Evolutionary conservation across 441 rosid genomes (phyloP).

Genomic region (Brassica balearica): DNA sequence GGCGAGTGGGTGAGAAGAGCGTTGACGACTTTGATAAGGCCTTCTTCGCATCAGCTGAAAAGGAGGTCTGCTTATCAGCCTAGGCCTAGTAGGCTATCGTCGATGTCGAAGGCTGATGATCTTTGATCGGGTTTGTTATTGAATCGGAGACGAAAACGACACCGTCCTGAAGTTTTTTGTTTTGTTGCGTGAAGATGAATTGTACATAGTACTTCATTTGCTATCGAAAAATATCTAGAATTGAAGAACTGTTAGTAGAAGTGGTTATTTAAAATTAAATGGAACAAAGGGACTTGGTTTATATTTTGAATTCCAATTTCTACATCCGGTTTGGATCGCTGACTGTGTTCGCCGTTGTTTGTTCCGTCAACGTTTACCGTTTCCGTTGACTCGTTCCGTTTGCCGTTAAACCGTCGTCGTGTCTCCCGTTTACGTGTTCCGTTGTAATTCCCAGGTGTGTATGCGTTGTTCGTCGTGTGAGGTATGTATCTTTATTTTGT

Average conservation of each 20-base stretch:
- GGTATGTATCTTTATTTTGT: constrained; percentile 35
- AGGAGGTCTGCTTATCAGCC: constrained; percentile 67
- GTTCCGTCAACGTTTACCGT: constrained; percentile 27
- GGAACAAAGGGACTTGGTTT: constrained; percentile 8
- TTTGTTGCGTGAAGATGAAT: constrained; percentile 45
- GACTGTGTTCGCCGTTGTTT: constrained; percentile 13
- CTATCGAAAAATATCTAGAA: constrained; percentile 15
- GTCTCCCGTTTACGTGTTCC: background rate
- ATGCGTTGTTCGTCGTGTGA: constrained; percentile 39
- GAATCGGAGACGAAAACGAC: constrained; percentile 34
- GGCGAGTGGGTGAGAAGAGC: constrained; percentile 89
- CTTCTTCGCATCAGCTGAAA: constrained; percentile 80
- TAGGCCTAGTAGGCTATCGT: constrained; percentile 70
- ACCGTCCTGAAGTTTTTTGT: constrained; percentile 31
- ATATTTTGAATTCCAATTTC: background rate
- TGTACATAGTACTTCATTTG: constrained; percentile 54
- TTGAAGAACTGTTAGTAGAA: background rate
- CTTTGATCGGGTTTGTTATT: constrained; percentile 47
- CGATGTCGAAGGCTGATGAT: constrained; percentile 57
- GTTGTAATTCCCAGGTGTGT: constrained; percentile 27
- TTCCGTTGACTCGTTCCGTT: constrained; percentile 24
- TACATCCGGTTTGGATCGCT: constrained; percentile 26
- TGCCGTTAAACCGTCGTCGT: constrained; percentile 30
- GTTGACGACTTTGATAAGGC: constrained; percentile 76
- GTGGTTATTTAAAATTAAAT: constrained; percentile 20